Conservation (phyloP, 2,329 filamentous ascomycete species). For the Harringtonia aguacate region DNA sequence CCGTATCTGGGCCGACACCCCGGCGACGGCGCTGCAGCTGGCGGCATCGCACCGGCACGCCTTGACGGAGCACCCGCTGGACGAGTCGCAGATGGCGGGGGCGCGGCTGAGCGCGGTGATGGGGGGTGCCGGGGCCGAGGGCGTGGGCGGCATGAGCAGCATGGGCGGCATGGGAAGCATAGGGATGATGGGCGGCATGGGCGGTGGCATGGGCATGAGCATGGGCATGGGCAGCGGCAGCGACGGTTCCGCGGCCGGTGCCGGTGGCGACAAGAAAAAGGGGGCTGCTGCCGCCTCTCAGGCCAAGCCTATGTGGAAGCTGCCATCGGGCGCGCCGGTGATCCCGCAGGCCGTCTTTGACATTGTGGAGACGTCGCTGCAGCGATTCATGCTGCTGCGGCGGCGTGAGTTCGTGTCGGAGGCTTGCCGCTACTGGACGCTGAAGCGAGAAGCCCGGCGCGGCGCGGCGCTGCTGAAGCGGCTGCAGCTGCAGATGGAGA, state of each 20-base stretch:
- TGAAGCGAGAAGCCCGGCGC: constrained; percentile 86
- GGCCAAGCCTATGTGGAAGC: constrained; percentile 69
- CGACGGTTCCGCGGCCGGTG: not conserved
- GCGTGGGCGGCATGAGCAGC: not conserved
- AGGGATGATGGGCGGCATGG: not conserved
- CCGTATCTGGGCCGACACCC: constrained; percentile 84
- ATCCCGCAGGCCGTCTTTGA: constrained; percentile 84
- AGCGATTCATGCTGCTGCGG: constrained; percentile 69
- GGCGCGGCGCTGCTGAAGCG: constrained; percentile 89
- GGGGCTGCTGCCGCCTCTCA: constrained; percentile 15
- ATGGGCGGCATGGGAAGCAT: not conserved
- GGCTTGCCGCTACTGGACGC: constrained; percentile 92
- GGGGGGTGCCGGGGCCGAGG: not conserved
- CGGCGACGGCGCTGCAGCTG: constrained; percentile 69
- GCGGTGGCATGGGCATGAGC: not conserved
- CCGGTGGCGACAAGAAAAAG: not conserved
- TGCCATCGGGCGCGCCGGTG: constrained; percentile 89
- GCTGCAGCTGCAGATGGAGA: constrained; percentile 87
- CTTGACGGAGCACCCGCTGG: constrained; percentile 58
- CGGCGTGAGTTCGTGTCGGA: constrained; percentile 89
- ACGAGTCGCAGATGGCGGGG: constrained; percentile 75
- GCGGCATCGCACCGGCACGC: constrained; percentile 60
- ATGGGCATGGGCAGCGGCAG: not conserved
- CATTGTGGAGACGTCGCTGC: constrained; percentile 71
- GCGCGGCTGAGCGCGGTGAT: constrained; percentile 47